Conservation (phyloP, 78 protist species). For the Dictyostelium capitatum region DNA sequence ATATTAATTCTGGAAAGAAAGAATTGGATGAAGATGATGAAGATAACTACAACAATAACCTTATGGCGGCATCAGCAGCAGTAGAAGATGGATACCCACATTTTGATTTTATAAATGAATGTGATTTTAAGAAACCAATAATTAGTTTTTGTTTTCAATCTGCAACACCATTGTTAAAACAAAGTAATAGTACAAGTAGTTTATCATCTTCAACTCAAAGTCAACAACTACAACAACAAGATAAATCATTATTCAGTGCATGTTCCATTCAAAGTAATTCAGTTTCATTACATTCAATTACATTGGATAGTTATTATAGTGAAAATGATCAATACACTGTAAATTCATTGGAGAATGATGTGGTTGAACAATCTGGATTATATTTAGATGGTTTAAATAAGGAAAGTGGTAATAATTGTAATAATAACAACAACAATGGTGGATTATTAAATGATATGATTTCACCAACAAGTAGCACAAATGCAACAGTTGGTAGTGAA, state of each 20-base stretch:
- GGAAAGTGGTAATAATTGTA: neutral
- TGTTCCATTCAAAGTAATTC: constrained; percentile 21
- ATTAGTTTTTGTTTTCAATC: constrained; percentile 46
- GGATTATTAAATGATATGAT: neutral
- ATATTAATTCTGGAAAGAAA: neutral
- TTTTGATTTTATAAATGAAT: constrained; percentile 44
- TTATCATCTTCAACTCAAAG: neutral
- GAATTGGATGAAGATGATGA: neutral
- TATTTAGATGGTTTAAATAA: constrained; percentile 13
- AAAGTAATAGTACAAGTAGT: constrained; percentile 10
- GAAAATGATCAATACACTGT: constrained; percentile 16
- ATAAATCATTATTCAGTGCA: constrained; percentile 4
- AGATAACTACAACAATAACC: neutral
- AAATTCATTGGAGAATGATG: neutral
- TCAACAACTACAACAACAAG: neutral
- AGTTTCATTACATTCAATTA: constrained; percentile 7
- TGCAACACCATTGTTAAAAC: neutral
- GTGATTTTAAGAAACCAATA: constrained; percentile 54
- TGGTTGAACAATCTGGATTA: constrained; percentile 3
- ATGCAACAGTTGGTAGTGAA: constrained; percentile 19
- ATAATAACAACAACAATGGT: neutral
- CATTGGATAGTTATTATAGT: neutral
- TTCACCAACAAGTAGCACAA: constrained; percentile 14
- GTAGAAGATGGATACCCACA: neutral
- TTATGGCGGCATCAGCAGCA: neutral